Evolutionary conservation across 2,329 filamentous ascomycete genomes (phyloP), one percentile per base, ranked within the genome.

Genomic region (Talaromyces albobiverticillius): DNA sequence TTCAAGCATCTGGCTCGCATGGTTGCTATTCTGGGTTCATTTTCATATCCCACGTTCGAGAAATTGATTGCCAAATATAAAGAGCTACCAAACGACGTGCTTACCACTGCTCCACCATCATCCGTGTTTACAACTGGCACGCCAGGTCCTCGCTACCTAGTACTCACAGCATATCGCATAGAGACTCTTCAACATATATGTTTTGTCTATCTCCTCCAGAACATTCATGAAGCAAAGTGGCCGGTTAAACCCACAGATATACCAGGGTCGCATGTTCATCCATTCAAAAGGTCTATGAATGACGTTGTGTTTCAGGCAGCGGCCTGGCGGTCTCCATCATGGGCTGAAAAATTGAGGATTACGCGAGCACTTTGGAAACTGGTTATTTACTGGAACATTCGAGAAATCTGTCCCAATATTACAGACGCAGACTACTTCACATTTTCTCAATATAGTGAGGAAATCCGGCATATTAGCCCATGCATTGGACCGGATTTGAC

Each of bases 131-230:
- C 29, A 9, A 13, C 31, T 42, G 18, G 32, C 5, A 38, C 38
- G 9, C 31, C 29, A n/a, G 54, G 45, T 1, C 29, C 29, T 34
- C 50, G 50, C 23, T 54, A 46, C 22, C 6, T 56, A 10, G 13
- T 56, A 32, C 43, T 53, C n/a, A 56, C 49, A 23, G 49, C 54
- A 29, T 56, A 56, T 36, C 49, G 38, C 5, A 53, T 56, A 31
- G 54, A 56, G 32, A 40, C n/a, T 32, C 54, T 53, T 38, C 26
- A 25, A 10, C 49, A 53, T 45, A 40, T 53, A 18, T 48, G 49
- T 22, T 43, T 56, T 43, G 34, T 48, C 34, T 36, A 25, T 53
- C 36, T 56, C 16, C 49, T 56, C 16, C 20, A 56, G n/a, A 56
- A 56, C 43, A 53, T 53, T 10, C 54, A 56, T 46, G 54, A 50